phyloP scores from a whole-genome alignment of 2,329 filamentous ascomycete species.

The Rutstroemia sp. region DNA sequence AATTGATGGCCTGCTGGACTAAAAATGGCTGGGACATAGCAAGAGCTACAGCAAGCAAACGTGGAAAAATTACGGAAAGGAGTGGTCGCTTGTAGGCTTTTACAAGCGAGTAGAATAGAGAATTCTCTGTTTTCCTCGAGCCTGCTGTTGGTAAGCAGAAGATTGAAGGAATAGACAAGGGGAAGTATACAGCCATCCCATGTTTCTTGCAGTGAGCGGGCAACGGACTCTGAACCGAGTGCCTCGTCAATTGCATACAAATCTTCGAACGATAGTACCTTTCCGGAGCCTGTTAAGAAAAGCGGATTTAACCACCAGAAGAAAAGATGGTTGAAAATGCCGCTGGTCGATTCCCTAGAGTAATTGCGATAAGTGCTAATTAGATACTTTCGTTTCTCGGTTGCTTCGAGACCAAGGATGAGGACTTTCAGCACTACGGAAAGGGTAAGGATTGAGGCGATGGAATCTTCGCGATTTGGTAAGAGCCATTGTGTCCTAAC shows the following conservation, averaged over 20 bases:
- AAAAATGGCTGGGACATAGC: constrained; percentile 13
- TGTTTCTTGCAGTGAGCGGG: constrained; percentile 6
- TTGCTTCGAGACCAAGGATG: constrained; percentile 19
- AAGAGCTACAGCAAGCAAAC: constrained; percentile 17
- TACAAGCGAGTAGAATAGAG: neutral
- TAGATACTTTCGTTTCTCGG: constrained; percentile 16
- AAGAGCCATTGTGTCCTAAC: constrained; percentile 17
- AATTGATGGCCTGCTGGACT: constrained; percentile 11
- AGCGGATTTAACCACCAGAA: constrained; percentile 33
- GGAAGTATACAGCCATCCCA: constrained; percentile 14
- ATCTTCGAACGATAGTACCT: constrained; percentile 27
- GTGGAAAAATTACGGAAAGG: neutral
- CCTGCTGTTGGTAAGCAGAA: neutral
- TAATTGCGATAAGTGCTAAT: constrained; percentile 12
- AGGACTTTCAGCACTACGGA: constrained; percentile 17
- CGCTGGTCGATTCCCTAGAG: constrained; percentile 27
- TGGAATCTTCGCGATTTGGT: constrained; percentile 17
- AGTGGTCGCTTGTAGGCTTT: neutral
- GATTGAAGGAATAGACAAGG: neutral
- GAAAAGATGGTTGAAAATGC: constrained; percentile 29
- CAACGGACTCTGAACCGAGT: constrained; percentile 7
- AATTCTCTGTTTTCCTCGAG: neutral
- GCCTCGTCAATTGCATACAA: constrained; percentile 19
- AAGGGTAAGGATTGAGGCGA: constrained; percentile 12
- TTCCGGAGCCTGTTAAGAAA: constrained; percentile 28